Conservation (phyloP, 106 monocot genomes). For the Gastrodia elata region DNA sequence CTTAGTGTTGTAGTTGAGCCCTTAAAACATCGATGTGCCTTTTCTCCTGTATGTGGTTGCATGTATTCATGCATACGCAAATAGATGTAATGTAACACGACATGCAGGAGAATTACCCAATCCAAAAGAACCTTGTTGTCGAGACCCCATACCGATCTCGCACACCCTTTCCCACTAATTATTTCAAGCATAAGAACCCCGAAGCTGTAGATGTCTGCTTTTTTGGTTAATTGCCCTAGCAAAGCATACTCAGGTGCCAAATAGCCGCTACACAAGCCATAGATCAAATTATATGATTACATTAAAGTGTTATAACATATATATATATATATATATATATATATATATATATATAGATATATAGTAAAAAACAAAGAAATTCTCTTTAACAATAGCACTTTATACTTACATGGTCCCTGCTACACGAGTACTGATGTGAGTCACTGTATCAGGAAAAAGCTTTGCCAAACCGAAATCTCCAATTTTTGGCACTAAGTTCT, state of each 20-base stretch:
- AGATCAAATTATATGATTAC: neutral
- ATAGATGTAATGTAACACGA: no score
- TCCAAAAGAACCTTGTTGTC: slow-evolving; percentile 40
- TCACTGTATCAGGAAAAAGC: slow-evolving; percentile 47
- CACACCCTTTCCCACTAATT: slow-evolving; percentile 28
- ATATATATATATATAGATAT: no score
- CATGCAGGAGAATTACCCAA: slow-evolving; percentile 23
- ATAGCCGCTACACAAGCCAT: slow-evolving; percentile 24
- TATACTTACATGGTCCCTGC: slow-evolving; percentile 53
- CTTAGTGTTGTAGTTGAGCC: no score
- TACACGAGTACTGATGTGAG: slow-evolving; percentile 50
- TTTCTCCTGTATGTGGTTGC: no score
- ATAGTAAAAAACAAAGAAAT: no score
- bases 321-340: no score
- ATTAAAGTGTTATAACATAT: neutral
- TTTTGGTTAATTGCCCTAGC: slow-evolving; percentile 47
- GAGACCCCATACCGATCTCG: slow-evolving; percentile 23
- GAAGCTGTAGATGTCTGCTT: slow-evolving; percentile 56
- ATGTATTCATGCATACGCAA: no score
- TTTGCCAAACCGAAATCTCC: slow-evolving; percentile 55
- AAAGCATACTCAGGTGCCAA: slow-evolving; percentile 61
- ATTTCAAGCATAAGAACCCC: slow-evolving; percentile 49
- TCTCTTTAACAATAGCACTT: slow-evolving; percentile 7
- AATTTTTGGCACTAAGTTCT: slow-evolving; percentile 35
- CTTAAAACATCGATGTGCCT: no score